A percentile compares a stretch with the other conserved stretches of the same genome.
These are phyloP conservation scores for Colletotrichum truncatum DNA, from an alignment of 2,329 filamentous ascomycete genomes.

Conservation along the genomic window DNA sequence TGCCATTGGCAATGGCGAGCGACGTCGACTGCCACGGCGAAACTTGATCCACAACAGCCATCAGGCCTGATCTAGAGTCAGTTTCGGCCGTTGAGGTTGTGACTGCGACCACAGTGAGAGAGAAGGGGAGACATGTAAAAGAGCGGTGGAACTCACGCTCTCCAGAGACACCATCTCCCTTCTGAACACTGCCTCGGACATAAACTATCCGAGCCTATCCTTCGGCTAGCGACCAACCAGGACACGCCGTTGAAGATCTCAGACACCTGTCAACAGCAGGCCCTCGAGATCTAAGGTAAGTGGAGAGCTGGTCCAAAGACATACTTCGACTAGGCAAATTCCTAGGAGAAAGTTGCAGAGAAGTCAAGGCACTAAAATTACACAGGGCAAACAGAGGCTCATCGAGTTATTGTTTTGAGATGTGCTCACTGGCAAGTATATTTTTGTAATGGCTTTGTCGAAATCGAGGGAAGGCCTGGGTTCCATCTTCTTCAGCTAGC, in stretches of 20 bases:
- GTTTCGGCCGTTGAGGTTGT: constrained; percentile 16
- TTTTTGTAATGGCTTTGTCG: too few relatives aligned
- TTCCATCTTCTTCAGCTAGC: background rate
- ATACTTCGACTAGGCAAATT: background rate
- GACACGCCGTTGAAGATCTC: constrained; percentile 31
- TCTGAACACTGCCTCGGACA: constrained; percentile 30
- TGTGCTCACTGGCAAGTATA: background rate
- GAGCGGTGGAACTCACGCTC: constrained; percentile 28
- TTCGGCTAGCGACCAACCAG: constrained; percentile 35
- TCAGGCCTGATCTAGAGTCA: constrained; percentile 36
- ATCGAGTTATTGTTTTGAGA: background rate
- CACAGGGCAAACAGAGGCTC: background rate
- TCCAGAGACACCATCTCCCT: constrained; percentile 29
- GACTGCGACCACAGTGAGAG: too few relatives aligned
- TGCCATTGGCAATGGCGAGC: constrained; percentile 41
- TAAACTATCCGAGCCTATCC: constrained; percentile 41
- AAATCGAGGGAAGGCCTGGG: too few relatives aligned
- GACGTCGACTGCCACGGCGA: constrained; percentile 41
- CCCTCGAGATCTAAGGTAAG: background rate
- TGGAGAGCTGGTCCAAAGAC: background rate
- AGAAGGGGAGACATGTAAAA: too few relatives aligned
- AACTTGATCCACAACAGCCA: constrained; percentile 45
- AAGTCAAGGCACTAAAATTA: background rate
- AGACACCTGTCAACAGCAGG: background rate
- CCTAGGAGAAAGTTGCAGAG: background rate